A percentile compares a stretch with the other conserved stretches of the same genome.
These are phyloP conservation scores for Hydnum rufescens DNA, from an alignment of 768 basidiomycete genomes.

Conservation along the genomic window DNA sequence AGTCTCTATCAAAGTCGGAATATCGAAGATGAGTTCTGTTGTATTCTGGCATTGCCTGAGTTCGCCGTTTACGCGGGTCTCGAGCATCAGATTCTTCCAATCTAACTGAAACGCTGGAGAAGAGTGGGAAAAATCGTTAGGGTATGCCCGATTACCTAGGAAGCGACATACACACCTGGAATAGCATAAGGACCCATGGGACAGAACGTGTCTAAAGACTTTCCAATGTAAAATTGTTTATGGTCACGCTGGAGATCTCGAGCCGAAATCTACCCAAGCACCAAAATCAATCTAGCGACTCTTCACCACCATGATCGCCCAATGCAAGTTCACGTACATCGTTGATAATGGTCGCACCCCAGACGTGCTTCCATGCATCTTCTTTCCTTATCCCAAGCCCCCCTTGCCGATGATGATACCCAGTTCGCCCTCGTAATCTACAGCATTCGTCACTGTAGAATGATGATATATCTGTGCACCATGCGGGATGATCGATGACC, in stretches of 20 bases:
- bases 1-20: constrained; percentile 16
- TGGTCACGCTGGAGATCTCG: constrained; percentile 17
- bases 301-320: neutral
- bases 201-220: constrained; percentile 16
- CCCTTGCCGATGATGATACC: constrained; percentile 16
- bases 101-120: constrained; percentile 10
- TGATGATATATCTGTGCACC: constrained; percentile 14
- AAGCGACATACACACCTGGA: neutral
- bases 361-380: constrained; percentile 16
- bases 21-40: constrained; percentile 15
- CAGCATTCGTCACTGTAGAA: constrained; percentile 12
- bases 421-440: constrained; percentile 18
- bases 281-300: neutral
- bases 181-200: constrained; percentile 15
- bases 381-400: constrained; percentile 14
- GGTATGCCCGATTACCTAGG: too few species aligned
- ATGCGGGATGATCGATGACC: constrained; percentile 14
- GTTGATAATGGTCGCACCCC: constrained; percentile 12
- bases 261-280: constrained; percentile 12
- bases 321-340: constrained; percentile 4
- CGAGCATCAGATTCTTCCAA: constrained; percentile 12
- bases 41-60: constrained; percentile 13
- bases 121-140: too few species aligned
- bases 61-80: constrained; percentile 14
- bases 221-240: constrained; percentile 17